A percentile compares a stretch with the other conserved stretches of the same genome.
phyloP scores from a whole-genome alignment of 1,284 basidiomycete species.

The Rhodotorula sp. region DNA sequence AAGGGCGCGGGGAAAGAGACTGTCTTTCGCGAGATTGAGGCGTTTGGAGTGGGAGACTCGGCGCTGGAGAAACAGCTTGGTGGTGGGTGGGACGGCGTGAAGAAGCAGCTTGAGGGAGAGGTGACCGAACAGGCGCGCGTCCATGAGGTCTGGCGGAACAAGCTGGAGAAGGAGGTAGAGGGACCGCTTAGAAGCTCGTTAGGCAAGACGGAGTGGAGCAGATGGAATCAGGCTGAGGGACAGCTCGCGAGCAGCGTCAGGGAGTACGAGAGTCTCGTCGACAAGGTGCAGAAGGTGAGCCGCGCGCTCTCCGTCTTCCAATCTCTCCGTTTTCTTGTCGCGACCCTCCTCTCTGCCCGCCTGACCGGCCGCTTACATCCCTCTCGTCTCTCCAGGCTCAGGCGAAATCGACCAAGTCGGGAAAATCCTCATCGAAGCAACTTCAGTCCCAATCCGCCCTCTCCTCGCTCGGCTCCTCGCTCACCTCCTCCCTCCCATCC shows the following conservation, averaged over 20 bases:
- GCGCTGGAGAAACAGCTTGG: conserved; percentile 21
- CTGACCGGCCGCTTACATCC: too few relatives aligned
- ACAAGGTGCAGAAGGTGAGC: conserved; percentile 35
- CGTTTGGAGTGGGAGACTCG: conserved; percentile 2
- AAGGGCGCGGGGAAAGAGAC: conserved; percentile 42
- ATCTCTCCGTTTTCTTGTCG: not conserved
- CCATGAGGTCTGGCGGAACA: conserved; percentile 25
- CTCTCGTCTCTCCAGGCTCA: conserved; percentile 8
- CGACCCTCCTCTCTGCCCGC: not conserved
- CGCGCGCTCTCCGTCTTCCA: not conserved
- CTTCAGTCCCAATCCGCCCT: conserved; percentile 35
- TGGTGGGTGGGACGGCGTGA: not conserved
- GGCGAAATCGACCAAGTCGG: conserved; percentile 19
- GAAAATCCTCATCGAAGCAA: conserved; percentile 28
- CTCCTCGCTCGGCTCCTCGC: conserved; percentile 28
- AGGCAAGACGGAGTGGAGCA: conserved; percentile 21
- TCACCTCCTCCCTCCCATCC: conserved; percentile 42
- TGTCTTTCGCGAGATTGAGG: conserved; percentile 18
- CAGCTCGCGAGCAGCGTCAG: conserved; percentile 6
- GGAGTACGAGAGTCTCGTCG: conserved; percentile 31
- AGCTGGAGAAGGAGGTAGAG: conserved; percentile 23
- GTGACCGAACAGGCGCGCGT: conserved; percentile 13
- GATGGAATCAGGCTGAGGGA: conserved; percentile 17
- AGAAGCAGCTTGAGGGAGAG: conserved; percentile 23
- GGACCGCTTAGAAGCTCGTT: conserved; percentile 15